These are phyloP conservation scores for Melampsora allii-populina DNA, from an alignment of 1,284 basidiomycete genomes.

Conservation along the genomic window DNA sequence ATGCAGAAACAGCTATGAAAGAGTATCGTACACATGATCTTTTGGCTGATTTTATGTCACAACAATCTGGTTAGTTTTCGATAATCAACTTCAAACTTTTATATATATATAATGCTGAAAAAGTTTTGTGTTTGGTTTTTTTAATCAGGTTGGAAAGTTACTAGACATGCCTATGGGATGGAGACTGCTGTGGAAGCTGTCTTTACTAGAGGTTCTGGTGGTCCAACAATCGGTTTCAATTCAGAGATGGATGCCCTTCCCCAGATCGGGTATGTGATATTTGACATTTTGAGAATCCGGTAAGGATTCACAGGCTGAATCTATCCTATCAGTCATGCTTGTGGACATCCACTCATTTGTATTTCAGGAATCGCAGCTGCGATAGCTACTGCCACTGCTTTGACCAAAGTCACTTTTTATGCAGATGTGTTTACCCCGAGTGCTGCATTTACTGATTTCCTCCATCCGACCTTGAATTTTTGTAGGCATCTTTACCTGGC, in stretches of 20 bases:
- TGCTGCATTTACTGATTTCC: neutral
- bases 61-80: constrained; percentile 45
- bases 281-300: neutral
- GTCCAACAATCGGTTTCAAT: constrained; percentile 62
- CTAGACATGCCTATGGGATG: constrained; percentile 49
- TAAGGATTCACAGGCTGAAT: neutral
- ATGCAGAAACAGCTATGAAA: constrained; percentile 45
- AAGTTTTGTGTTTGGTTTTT: too few relatives aligned
- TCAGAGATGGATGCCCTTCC: constrained; percentile 70
- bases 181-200: constrained; percentile 72
- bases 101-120: too few relatives aligned
- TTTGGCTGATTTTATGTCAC: constrained; percentile 49
- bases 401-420: constrained; percentile 54
- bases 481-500: constrained; percentile 63
- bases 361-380: constrained; percentile 73
- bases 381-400: constrained; percentile 65
- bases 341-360: constrained; percentile 72
- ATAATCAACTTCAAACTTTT: too few relatives aligned
- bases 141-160: constrained; percentile 49
- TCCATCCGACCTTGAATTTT: neutral
- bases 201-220: constrained; percentile 54
- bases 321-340: constrained; percentile 13
- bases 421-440: neutral
- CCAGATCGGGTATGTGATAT: constrained; percentile 68
- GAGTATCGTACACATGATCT: constrained; percentile 48